These are phyloP conservation scores for Aspergillus floridensis DNA, from an alignment of 2,329 filamentous ascomycete genomes.

Conservation along the genomic window DNA sequence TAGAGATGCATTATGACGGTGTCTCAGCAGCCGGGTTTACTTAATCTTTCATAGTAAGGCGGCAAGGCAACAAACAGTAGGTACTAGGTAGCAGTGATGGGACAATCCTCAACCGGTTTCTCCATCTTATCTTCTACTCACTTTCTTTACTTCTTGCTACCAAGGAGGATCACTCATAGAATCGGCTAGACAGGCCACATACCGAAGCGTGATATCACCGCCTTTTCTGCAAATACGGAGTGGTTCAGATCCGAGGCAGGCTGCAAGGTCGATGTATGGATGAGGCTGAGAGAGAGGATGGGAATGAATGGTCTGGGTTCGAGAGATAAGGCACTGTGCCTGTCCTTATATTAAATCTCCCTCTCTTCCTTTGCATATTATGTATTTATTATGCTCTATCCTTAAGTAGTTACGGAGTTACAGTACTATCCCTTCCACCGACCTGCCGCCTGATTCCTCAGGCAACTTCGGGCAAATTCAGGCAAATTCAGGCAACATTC, in stretches of 20 bases:
- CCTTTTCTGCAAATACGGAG: background rate
- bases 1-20: background rate
- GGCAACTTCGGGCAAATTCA: no score
- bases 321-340: no score
- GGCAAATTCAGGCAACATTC: no score
- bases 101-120: no score
- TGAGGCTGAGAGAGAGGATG: no score
- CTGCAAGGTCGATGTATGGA: background rate
- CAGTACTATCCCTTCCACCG: no score
- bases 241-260: background rate
- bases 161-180: background rate
- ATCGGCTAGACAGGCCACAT: background rate
- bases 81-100: background rate
- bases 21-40: background rate
- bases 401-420: no score
- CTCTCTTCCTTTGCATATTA: no score
- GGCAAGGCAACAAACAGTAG: background rate
- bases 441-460: background rate
- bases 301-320: no score
- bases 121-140: no score
- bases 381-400: no score
- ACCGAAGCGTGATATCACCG: conserved; percentile 4
- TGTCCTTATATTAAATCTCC: no score
- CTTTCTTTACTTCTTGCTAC: background rate
- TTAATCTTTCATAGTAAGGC: background rate